Evolutionary conservation across 2,329 filamentous ascomycete genomes (phyloP), one percentile per base, ranked within the genome.

Genomic region (Aspergillus novoparasiticus): DNA sequence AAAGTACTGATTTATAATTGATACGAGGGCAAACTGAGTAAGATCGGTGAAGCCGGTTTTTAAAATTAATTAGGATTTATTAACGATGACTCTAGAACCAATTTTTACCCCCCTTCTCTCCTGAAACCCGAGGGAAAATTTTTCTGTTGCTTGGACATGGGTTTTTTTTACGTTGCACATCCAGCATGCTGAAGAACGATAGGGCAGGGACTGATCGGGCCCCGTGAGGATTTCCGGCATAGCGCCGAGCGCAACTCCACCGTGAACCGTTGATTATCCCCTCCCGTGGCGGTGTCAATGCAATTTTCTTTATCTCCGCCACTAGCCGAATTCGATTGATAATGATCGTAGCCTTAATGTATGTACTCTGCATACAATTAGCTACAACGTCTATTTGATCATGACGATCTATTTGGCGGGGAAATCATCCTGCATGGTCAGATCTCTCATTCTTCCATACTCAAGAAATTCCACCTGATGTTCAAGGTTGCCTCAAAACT

Each of bases 141-240:
- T 50, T 60, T 60, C 39, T 61, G 62, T 51, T 59, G 53, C 63
- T 60, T 58, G 63, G 58, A 56, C 50, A 53, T 57, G 46, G 39
- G 61, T 72, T 73, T 72, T 65, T 71, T 69, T 75, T 74, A 75
- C 71, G 69, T 73, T 69, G 68, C 55, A 60, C 58, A 48, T 59
- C 62, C 58, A 63, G 58, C 43, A 55, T 67, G 50, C 60, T 63
- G 64, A 55, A 63, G 65, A 58, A 64, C 55, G 62, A 64, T 64
- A 67, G 60, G 65, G 58, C 58, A 66, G 69, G 67, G 50, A 62
- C 64, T 68, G 64, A 61, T 55, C 56, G 41, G 59, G 60, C 55
- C 58, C 64, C 65, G 65, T 60, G 63, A 60, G 46, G 59, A 57
- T 59, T 65, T 67, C 65, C 60, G 65, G 60, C 58, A 57, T 63